Evolutionary conservation across 176 grass and related monocot species (phyloP), one percentile per base, ranked within the genome.

Genomic region (Phyllostachys edulis): DNA sequence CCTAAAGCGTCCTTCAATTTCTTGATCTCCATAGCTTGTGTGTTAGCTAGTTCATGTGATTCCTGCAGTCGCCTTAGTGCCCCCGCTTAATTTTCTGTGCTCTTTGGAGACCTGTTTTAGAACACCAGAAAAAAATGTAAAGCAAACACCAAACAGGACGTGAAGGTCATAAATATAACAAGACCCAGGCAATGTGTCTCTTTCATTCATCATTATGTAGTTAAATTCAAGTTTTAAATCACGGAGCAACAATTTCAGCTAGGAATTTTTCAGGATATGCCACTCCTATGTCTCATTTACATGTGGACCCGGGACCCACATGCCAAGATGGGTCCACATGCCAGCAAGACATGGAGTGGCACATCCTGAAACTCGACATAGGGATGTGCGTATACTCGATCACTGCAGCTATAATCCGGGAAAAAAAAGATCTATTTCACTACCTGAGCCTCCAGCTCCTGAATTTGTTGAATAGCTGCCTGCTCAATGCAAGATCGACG

Each of bases 361-460:
- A 59, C 4, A 23, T 9, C 56, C 8, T 23, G 21, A 23, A 59
- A 59, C 46, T 49, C 4, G 4, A 49, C 46, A 14, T 49, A 15
- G 46, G 46, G 46, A 13, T 4, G 46, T 49, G 46, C 13, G 15
- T 49, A 49, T 49, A 12, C 46, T 49, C 46, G 15, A 59, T 49
- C 23, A 29, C 21, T 71, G 16, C 13, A 61, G 70, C 18, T 63
- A 69, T 68, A 41, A 7, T 14, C 32, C n/a, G 46, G n/a, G n/a
- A 26, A 61, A 63, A 76, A 74, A 6, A 49, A 6, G 15, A 51
- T 27, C 1, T 13, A 56, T 63, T 76, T 82, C 46, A 64, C 46
- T 91, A 98, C 96, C 96, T 95, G 96, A 77, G 72, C 87, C 65
- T 98, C 93, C 69, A 98, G 84, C 81, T 98, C 83, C 70, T 98